Base-by-base conservation (phyloP, 441 rosid genomes). In the Viola pubescens region DNA sequence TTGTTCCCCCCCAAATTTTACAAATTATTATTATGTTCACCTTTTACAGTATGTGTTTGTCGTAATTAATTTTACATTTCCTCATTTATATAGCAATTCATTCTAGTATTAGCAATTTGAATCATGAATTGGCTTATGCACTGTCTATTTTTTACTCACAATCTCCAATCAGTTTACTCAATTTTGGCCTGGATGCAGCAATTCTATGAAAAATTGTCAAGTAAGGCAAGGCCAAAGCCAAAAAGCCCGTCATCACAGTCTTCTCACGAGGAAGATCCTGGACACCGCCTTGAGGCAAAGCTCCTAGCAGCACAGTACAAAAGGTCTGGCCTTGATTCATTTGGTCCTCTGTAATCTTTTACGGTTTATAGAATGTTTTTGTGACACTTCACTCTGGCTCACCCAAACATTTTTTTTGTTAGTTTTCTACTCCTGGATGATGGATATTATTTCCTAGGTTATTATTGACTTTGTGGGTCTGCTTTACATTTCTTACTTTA, bases 301-400 rank as follows among this genome's bases (percentile, higher is more conserved):
- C 97, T 90, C 68, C 86, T 75, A 57, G 96, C 99, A 48, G 99
- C 99, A 12, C 95, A 86, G 78, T 88, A 74, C 73, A 94, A 94
- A 73, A 83, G 99, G 98, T 94, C 45, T 13, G 50, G 37, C n/a
- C 26, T 56, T 53, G 46, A 43, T 6, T 43, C 55, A 42, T 37
- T 46, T 26, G 34, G 46, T 43, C 10, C 10, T 43, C 7, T 1
- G 46, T 6, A 9, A 43, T 6, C 10, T 6, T 6, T 6, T 43
- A 6, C 2, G n/a, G 49, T 5, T 8, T 7, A 9, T 9, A 0
- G 49, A 46, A 8, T 0, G 9, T 8, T 46, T 9, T 6, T 43
- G 7, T 43, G 46, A 9, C 10, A 9, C 46, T 43, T 43, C 7
- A 43, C 1, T 43, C 46, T 6, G 7, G 2, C 8, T 43, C 46